phyloP scores from a whole-genome alignment of 2,329 filamentous ascomycete species.

The Penicillium sp. region DNA sequence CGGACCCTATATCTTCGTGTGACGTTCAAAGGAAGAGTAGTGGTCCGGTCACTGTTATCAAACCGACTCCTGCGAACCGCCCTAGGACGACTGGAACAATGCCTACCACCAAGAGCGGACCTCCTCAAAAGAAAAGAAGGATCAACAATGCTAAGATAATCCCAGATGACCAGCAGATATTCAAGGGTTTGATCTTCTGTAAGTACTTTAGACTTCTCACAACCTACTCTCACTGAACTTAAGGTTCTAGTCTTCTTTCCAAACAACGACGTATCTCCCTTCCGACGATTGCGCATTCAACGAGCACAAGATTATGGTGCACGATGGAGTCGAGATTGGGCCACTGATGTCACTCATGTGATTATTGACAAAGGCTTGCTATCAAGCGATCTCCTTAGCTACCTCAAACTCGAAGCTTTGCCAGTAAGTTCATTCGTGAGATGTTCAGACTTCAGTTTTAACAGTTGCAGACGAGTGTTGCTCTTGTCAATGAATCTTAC shows the following conservation, averaged over 20 bases:
- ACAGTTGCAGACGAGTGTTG: constrained; percentile 28
- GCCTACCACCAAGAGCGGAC: constrained; percentile 10
- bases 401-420: constrained; percentile 51
- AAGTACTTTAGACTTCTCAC: constrained; percentile 15
- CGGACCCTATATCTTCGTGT: constrained; percentile 8
- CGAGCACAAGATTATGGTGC: constrained; percentile 75
- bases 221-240: constrained; percentile 4
- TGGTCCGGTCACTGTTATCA: background rate
- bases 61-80: constrained; percentile 9
- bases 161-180: constrained; percentile 56
- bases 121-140: constrained; percentile 28
- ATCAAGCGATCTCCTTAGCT: constrained; percentile 62
- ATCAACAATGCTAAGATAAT: constrained; percentile 45
- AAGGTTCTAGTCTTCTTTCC: constrained; percentile 65
- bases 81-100: constrained; percentile 15
- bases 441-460: constrained; percentile 8
- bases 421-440: constrained; percentile 43
- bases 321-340: constrained; percentile 61
- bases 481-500: constrained; percentile 68
- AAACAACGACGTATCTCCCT: constrained; percentile 68
- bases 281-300: constrained; percentile 67
- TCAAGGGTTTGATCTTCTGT: constrained; percentile 62
- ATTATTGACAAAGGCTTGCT: constrained; percentile 69
- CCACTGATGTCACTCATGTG: constrained; percentile 66
- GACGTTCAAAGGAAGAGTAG: background rate